Evolutionary conservation across 345 rosid species (phyloP).

Genomic region (Triadica sebifera): DNA sequence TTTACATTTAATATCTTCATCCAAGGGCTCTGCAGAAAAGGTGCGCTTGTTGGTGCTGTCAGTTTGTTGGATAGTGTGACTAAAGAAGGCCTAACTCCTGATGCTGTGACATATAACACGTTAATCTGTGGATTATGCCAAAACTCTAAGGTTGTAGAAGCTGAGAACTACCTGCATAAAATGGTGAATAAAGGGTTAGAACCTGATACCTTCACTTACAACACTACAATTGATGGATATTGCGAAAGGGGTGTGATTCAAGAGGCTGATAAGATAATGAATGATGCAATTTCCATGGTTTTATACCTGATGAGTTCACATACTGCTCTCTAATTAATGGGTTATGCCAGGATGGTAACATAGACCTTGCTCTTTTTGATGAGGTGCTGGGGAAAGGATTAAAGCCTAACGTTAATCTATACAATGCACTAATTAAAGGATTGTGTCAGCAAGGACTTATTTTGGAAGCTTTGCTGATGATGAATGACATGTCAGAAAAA

Average conservation of each 20-base stretch:
- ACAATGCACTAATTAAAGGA: conserved; percentile 72
- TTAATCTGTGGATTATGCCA: conserved; percentile 76
- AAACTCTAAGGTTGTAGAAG: conserved; percentile 56
- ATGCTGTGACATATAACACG: conserved; percentile 76
- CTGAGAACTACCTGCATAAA: conserved; percentile 65
- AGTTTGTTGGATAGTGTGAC: conserved; percentile 54
- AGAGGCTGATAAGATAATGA: conserved; percentile 64
- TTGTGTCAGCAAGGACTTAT: conserved; percentile 75
- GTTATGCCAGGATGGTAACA: conserved; percentile 61
- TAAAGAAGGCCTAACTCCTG: conserved; percentile 62
- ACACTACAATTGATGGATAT: conserved; percentile 65
- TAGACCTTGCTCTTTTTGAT: conserved; percentile 55
- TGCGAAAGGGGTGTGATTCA: conserved; percentile 65
- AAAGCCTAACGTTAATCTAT: conserved; percentile 56
- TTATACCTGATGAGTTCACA: conserved; percentile 77
- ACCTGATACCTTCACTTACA: conserved; percentile 78
- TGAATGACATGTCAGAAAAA: conserved; percentile 62
- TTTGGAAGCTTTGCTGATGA: conserved; percentile 63
- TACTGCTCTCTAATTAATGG: conserved; percentile 71
- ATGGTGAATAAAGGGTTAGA: conserved; percentile 81
- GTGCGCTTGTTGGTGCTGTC: conserved; percentile 54
- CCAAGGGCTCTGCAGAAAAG: conserved; percentile 73
- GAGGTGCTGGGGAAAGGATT: conserved; percentile 58
- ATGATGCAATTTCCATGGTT: conserved; percentile 67
- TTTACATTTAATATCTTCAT: conserved; percentile 80